Evolutionary conservation across 2,329 filamentous ascomycete species (phyloP).

Genomic region (Trichoderma sp.): DNA sequence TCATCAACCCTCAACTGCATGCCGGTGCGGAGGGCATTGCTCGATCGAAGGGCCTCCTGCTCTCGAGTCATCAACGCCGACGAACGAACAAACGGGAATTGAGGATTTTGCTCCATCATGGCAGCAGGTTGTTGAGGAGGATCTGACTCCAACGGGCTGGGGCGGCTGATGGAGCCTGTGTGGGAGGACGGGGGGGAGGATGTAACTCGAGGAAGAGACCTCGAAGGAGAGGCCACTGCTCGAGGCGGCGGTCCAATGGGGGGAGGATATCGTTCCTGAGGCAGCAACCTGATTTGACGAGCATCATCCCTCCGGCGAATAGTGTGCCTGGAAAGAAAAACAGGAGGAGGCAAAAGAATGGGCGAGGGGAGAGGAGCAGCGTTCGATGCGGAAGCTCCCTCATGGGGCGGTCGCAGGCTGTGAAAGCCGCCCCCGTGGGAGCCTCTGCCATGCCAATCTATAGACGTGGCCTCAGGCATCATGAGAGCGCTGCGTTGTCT

Average conservation of each 20-base stretch:
- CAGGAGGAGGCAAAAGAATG: not conserved
- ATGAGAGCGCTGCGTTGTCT: not conserved
- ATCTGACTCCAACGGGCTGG: not conserved
- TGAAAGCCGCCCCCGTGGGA: not conserved
- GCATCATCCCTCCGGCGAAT: not conserved
- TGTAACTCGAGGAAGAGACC: not conserved
- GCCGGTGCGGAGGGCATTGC: not conserved
- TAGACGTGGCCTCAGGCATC: not conserved
- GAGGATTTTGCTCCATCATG: not conserved
- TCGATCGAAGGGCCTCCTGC: not conserved
- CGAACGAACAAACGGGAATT: not conserved
- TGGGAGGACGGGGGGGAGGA: not conserved
- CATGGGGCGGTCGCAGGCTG: not conserved
- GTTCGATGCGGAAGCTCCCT: not conserved
- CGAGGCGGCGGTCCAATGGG: not conserved
- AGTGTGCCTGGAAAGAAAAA: not conserved
- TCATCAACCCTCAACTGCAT: not conserved
- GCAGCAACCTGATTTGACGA: not conserved
- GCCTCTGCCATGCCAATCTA: not conserved
- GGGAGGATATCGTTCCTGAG: not conserved
- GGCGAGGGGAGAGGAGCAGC: not conserved
- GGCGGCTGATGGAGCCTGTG: not conserved
- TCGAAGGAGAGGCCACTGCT: not conserved
- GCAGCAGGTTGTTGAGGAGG: not conserved
- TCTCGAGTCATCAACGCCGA: not conserved